Percentiles rank a stretch among this genome's conserved stretches.
Evolutionary conservation across 1,139 yeast genomes (phyloP).

Genomic region (Hyphopichia burtonii): DNA sequence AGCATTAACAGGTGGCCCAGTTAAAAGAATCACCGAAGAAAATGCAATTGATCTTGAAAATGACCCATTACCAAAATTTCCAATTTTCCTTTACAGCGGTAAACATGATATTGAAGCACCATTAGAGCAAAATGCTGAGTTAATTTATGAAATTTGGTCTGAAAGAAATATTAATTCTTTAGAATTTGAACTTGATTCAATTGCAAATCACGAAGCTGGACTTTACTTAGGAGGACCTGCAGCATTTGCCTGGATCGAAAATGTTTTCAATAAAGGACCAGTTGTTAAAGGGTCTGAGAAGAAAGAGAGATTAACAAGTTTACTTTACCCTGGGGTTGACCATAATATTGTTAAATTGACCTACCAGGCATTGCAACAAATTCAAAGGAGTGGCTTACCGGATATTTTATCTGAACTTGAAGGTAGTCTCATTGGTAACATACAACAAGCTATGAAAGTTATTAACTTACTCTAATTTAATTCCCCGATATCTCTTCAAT

Average conservation of each 20-base stretch:
- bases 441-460: neutral
- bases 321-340: conserved; percentile 20
- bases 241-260: conserved; percentile 11
- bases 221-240: conserved; percentile 11
- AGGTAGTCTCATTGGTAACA: neutral
- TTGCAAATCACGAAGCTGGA: conserved; percentile 8
- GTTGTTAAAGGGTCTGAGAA: conserved; percentile 1
- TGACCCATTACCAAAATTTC: conserved; percentile 9
- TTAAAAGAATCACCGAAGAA: conserved; percentile 12
- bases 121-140: conserved; percentile 5
- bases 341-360: neutral
- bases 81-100: conserved; percentile 11
- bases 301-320: conserved; percentile 20
- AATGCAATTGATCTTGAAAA: conserved; percentile 6
- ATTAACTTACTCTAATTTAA: neutral
- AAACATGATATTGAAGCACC: conserved; percentile 11
- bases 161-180: conserved; percentile 9
- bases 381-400: neutral
- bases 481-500: too few species aligned
- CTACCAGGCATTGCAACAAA: neutral
- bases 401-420: neutral
- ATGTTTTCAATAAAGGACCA: conserved; percentile 5
- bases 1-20: conserved; percentile 8
- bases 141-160: conserved; percentile 8
- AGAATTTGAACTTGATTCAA: conserved; percentile 6